phyloP scores from a whole-genome alignment of 1,139 yeast species.

The Suhomyces chickasaworum region DNA sequence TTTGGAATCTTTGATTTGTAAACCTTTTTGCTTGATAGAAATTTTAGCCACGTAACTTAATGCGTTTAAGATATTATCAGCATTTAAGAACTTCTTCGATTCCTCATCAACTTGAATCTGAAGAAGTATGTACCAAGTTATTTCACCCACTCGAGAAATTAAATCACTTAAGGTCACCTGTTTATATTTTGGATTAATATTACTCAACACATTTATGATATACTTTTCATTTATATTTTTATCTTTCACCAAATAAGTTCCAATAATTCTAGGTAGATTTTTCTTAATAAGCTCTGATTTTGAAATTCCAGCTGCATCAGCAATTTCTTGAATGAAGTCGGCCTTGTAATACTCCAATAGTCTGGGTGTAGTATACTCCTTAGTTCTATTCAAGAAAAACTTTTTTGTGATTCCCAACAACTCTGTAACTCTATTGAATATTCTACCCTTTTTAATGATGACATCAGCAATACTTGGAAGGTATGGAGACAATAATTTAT shows the following conservation, averaged over 20 bases:
- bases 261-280: constrained; percentile 42
- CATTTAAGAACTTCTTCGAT: constrained; percentile 30
- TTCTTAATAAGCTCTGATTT: constrained; percentile 39
- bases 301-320: constrained; percentile 37
- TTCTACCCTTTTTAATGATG: constrained; percentile 60
- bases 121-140: constrained; percentile 44
- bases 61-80: constrained; percentile 39
- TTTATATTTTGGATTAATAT: constrained; percentile 51
- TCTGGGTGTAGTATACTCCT: constrained; percentile 75
- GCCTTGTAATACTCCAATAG: constrained; percentile 64
- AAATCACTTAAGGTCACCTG: constrained; percentile 43
- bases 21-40: constrained; percentile 22
- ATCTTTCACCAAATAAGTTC: constrained; percentile 42
- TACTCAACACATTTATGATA: constrained; percentile 55
- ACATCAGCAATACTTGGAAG: constrained; percentile 73
- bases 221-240: constrained; percentile 48
- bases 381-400: constrained; percentile 68
- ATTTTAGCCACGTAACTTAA: constrained; percentile 42
- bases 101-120: constrained; percentile 38
- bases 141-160: constrained; percentile 46
- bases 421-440: constrained; percentile 62
- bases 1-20: constrained; percentile 10
- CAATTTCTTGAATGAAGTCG: constrained; percentile 61
- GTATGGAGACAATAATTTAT: constrained; percentile 75
- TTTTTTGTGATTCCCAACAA: constrained; percentile 62